phyloP scores from a whole-genome alignment of 2,329 filamentous ascomycete species.

The Penicillium sp. region DNA sequence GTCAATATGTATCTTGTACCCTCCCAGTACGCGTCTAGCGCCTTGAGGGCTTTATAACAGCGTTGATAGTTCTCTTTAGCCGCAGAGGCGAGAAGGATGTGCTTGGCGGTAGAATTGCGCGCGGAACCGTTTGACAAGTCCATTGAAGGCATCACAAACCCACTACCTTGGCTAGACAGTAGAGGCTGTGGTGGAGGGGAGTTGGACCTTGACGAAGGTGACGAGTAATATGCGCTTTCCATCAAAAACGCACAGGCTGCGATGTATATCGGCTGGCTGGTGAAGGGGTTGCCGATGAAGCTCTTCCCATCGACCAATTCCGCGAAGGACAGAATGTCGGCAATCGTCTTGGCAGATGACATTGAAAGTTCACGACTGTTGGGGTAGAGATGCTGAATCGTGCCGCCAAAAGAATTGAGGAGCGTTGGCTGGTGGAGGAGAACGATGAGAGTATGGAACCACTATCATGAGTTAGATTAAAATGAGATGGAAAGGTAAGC shows the following conservation, averaged over 20 bases:
- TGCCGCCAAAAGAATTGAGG: conserved; percentile 72
- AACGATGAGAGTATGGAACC: conserved; percentile 86
- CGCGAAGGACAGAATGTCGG: conserved; percentile 83
- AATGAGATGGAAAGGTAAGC: background rate
- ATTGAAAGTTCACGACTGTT: conserved; percentile 81
- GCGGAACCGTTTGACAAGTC: conserved; percentile 31
- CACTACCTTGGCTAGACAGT: conserved; percentile 36
- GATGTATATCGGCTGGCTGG: conserved; percentile 87
- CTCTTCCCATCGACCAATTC: conserved; percentile 84
- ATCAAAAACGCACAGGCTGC: conserved; percentile 86
- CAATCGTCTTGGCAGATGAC: conserved; percentile 89
- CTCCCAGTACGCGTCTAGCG: conserved; percentile 82
- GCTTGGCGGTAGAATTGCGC: conserved; percentile 55
- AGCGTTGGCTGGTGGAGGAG: conserved; percentile 82
- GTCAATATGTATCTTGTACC: conserved; percentile 85
- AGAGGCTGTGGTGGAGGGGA: conserved; percentile 50
- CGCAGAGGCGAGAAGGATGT: conserved; percentile 75
- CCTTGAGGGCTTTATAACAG: conserved; percentile 80
- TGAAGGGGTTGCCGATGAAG: conserved; percentile 85
- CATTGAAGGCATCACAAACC: conserved; percentile 38
- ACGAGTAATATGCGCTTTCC: conserved; percentile 73
- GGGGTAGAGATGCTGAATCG: conserved; percentile 71
- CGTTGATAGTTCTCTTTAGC: conserved; percentile 85
- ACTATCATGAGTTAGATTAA: conserved; percentile 43
- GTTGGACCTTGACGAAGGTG: conserved; percentile 63